A percentile compares a stretch with the other conserved stretches of the same genome.
phyloP scores from a whole-genome alignment of 305 asterid species.

The Plantago lanceolata region DNA sequence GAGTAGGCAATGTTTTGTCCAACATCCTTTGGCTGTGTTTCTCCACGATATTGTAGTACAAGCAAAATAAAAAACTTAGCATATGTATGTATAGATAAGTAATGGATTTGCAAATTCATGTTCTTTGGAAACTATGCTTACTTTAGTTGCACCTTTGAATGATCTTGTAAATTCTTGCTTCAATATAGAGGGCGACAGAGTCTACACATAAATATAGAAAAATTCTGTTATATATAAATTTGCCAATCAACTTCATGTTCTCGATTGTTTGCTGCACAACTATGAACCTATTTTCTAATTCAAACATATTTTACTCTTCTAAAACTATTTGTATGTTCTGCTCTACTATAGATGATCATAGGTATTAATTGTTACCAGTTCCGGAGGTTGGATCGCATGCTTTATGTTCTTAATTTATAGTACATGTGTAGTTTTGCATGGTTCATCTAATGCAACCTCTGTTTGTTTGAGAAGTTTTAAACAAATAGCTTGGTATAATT shows the following conservation, averaged over 20 bases:
- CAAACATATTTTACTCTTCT: not conserved
- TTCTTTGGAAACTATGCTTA: constrained; percentile 17
- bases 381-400: not conserved
- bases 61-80: constrained; percentile 9
- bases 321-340: not conserved
- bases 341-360: not conserved
- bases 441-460: too few relatives aligned
- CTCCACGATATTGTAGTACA: not conserved
- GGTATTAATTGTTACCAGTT: not conserved
- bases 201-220: too few relatives aligned
- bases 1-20: constrained; percentile 22
- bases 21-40: constrained; percentile 21
- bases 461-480: too few relatives aligned
- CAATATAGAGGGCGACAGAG: too few relatives aligned
- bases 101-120: not conserved
- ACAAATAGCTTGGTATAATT: too few relatives aligned
- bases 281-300: not conserved
- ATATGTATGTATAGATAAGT: constrained; percentile 8
- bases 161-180: too few relatives aligned
- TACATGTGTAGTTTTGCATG: too few relatives aligned
- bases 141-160: constrained; percentile 13
- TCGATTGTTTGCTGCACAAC: not conserved
- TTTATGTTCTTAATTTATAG: too few relatives aligned
- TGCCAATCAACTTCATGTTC: not conserved
- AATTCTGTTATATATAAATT: too few relatives aligned